Base-by-base conservation (phyloP, 2,329 filamentous ascomycete species). In the Nakataea oryzae region DNA sequence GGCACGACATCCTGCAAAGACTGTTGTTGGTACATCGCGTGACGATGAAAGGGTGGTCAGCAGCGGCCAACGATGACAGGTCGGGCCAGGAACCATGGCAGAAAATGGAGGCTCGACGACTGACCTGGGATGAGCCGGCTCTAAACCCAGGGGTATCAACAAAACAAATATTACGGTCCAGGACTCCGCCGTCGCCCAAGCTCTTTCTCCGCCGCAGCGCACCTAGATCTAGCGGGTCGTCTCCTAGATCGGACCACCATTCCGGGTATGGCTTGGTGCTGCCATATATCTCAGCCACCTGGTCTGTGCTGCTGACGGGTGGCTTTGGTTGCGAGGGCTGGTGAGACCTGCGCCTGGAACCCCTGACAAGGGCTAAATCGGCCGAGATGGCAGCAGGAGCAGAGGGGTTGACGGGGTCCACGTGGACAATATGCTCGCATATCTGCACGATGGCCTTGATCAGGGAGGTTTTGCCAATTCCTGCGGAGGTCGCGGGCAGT, bases 91-190 rank as follows among this genome's bases (percentile, higher is more conserved):
- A 3, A 3, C 6, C 1, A n/a, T 50, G 41, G 2, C 17, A 50
- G 21, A 8, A n/a, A n/a, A 24, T 8, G 21, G 21, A 24, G 12
- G 13, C 24, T 13, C 26, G 24, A 29, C 9, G 8, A 73, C 82
- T 64, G 74, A 86, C 81, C 50, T 61, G 54, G 29, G 81, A 83
- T 57, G 76, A 78, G 57, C 79, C 80, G 66, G 72, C 76, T 54
- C 79, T 76, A 72, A 84, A 86, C 14, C 87, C 86, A 13, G 88
- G 85, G 2, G 90, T 93, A 75, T 97, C 93, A 63, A 97, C 86
- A 71, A 99, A 97, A 73, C 91, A 96, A 6, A 99, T 76, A 70
- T 99, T 99, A 32, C 93, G 85, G 71, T 97, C 93, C 57, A 97
- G 77, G 54, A 97, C 83, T n/a, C n/a, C n/a, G 27, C 86, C 83